Conservation (phyloP, 768 basidiomycete species). For the Dioszegia hungarica region DNA sequence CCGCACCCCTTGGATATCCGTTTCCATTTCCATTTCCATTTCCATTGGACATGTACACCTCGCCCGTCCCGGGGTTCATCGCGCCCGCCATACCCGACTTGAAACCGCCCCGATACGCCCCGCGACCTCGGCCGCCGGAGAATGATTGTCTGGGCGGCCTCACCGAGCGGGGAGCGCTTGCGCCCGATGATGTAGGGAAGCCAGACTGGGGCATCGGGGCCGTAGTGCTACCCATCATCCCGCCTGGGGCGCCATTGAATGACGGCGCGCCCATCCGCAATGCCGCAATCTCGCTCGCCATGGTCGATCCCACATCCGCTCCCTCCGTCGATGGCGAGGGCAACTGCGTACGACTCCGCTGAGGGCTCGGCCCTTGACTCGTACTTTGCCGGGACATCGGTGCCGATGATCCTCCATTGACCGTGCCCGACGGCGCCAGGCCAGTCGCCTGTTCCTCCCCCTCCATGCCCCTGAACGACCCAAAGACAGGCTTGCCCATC, state of each 20-base stretch:
- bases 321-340: constrained; percentile 6
- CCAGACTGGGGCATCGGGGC: constrained; percentile 24
- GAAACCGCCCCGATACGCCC: neutral
- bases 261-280: constrained; percentile 8
- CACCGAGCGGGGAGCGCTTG: neutral
- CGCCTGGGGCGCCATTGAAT: neutral
- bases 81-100: neutral
- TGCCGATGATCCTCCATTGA: neutral
- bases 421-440: neutral
- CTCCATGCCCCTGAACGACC: constrained; percentile 6
- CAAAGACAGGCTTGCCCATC: constrained; percentile 25
- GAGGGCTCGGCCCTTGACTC: neutral
- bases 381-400: constrained; percentile 7
- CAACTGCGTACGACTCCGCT: neutral
- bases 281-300: neutral
- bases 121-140: constrained; percentile 11
- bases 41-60: constrained; percentile 5
- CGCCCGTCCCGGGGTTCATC: neutral
- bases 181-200: neutral
- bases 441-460: neutral
- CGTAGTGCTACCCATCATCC: constrained; percentile 14
- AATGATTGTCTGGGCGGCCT: constrained; percentile 11
- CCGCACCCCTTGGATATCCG: too few species aligned
- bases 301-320: neutral
- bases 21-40: too few species aligned